Evolutionary conservation across 2,329 filamentous ascomycete species (phyloP), one percentile per base, ranked within the genome.

Genomic region (Arthrobotrys pseudoclavata): DNA sequence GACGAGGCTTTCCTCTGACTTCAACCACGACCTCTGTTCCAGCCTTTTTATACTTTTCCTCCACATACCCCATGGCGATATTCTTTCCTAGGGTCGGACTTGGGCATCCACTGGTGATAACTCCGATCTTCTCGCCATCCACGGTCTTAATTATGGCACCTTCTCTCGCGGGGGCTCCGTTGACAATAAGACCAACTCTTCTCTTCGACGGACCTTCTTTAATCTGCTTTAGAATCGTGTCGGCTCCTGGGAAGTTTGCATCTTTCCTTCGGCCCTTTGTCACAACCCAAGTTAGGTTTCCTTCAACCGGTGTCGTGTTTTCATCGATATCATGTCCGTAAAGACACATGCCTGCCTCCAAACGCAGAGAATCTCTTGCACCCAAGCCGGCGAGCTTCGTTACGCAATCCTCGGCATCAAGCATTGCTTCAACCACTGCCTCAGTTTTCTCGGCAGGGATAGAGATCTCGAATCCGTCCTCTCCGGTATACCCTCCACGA

Each of bases 281-380:
- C 76, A 99, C 90, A 82, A 97, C 89, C 95, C 96, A 99, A 76
- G 86, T 86, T 0, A 93, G 85, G 1, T 86, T 87, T 1, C 88
- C 91, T 82, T 90, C 88, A 3, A 91, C 89, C 0, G 91, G 91
- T 0, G 91, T 92, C 10, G 88, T 91, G 0, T 86, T 86, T 72
- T 97, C 95, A 83, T 96, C 90, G 42, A 99, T 88, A 84, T 99
- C 96, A 85, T 98, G 93, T n/a, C 96, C 96, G 85, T 99, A 99
- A n/a, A 99, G 88, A 84, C 96, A 99, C 95, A 99, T 97, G 78
- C 96, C 96, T 0, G 96, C 96, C 86, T 99, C 96, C 31, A 99
- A 89, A 55, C 96, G 91, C 76, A 99, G 89, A 79, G 92, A 96
- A 84, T 99, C 96, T 79, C 96, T 89, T 1, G 96, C 93, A 9